Conservation (phyloP, 129 eudicot genomes). For the Pulicaria dysenterica region DNA sequence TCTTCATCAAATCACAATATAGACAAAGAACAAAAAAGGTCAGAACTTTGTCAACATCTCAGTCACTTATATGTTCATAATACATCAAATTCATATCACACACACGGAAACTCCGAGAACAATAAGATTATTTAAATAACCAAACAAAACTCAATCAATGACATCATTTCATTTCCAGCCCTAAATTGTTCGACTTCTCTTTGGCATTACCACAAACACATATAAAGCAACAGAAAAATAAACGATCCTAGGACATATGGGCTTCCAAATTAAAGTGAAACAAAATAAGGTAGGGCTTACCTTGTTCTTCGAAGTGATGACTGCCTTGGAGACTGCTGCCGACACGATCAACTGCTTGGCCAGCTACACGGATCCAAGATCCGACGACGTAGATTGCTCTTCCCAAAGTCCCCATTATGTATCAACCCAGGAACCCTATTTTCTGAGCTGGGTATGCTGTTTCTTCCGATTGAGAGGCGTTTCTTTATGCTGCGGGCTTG, state of each 20-base stretch:
- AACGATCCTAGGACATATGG: not conserved
- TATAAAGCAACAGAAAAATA: not conserved
- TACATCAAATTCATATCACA: constrained; percentile 17
- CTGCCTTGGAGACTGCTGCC: constrained; percentile 86
- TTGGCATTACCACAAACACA: constrained; percentile 19
- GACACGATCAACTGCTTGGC: constrained; percentile 94
- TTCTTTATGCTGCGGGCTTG: constrained; percentile 16
- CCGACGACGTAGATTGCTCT: constrained; percentile 84
- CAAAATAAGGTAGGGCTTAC: constrained; percentile 33
- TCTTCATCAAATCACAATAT: not conserved
- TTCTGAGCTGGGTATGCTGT: constrained; percentile 26
- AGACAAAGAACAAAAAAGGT: constrained; percentile 17
- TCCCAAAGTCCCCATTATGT: constrained; percentile 70
- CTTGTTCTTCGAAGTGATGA: constrained; percentile 73
- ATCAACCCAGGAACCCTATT: constrained; percentile 20
- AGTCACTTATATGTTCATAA: not conserved
- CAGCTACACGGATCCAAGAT: constrained; percentile 92
- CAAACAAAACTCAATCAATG: not conserved
- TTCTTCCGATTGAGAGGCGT: constrained; percentile 28
- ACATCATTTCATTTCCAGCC: constrained; percentile 19
- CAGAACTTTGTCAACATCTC: constrained; percentile 8
- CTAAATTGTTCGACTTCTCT: constrained; percentile 11
- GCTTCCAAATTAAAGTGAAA: constrained; percentile 7
- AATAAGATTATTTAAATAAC: not conserved
- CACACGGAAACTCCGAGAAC: not conserved